Percentiles rank a stretch among this genome's conserved stretches.
Evolutionary conservation across 2,329 filamentous ascomycete species (phyloP).

Genomic region (Calonectria hawksworthii): DNA sequence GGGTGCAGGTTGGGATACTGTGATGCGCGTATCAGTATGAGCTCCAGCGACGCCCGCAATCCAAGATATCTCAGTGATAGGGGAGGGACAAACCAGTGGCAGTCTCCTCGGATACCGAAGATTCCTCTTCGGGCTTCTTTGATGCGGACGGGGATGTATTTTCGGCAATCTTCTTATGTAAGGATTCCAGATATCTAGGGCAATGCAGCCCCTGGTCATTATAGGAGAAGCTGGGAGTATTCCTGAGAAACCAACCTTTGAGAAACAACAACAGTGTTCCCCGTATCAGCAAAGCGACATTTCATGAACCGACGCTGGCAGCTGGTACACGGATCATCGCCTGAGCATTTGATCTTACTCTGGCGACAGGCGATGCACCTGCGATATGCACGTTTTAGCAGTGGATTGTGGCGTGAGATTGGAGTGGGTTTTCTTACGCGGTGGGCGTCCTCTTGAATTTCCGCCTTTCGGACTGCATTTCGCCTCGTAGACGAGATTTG

Average conservation of each 20-base stretch:
- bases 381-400: not conserved
- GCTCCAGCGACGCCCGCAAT: not conserved
- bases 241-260: slow-evolving; percentile 2
- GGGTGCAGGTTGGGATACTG: not conserved
- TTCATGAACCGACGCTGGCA: slow-evolving; percentile 21
- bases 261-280: slow-evolving; percentile 8
- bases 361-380: slow-evolving; percentile 21
- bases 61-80: no score
- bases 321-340: slow-evolving; percentile 18
- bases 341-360: slow-evolving; percentile 24
- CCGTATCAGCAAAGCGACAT: slow-evolving; percentile 20
- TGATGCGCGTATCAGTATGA: not conserved
- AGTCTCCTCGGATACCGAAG: not conserved
- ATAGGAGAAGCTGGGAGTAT: not conserved
- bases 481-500: not conserved
- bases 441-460: slow-evolving; percentile 22
- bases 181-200: slow-evolving; percentile 9
- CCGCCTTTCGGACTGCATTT: slow-evolving; percentile 22
- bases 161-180: slow-evolving; percentile 19
- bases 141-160: not conserved
- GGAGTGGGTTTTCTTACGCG: slow-evolving; percentile 14
- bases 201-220: slow-evolving; percentile 1
- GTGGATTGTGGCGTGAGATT: not conserved
- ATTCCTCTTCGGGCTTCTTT: not conserved
- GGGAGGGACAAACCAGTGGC: not conserved